A percentile compares a stretch with the other conserved stretches of the same genome.
Evolutionary conservation across 768 basidiomycete species (phyloP).

Genomic region (Mycena capillaripes): DNA sequence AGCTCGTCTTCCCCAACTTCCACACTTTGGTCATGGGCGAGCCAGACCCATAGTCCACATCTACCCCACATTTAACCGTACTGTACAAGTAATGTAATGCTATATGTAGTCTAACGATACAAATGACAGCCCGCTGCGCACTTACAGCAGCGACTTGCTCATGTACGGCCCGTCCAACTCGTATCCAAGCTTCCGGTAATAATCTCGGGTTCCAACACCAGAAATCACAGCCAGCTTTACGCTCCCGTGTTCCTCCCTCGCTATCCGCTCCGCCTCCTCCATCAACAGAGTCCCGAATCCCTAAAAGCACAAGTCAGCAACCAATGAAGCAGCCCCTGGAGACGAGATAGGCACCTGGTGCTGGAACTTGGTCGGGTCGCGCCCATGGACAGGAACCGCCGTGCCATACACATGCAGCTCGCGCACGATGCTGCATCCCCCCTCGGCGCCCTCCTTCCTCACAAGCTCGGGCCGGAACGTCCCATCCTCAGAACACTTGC

Average conservation of each 20-base stretch:
- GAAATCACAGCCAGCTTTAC: constrained; percentile 98
- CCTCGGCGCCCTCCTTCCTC: constrained; percentile 74
- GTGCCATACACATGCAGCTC: constrained; percentile 99
- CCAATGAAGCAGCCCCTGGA: neutral
- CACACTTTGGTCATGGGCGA: constrained; percentile 80
- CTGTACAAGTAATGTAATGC: constrained; percentile 24
- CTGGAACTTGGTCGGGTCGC: constrained; percentile 98
- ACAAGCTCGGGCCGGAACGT: constrained; percentile 96
- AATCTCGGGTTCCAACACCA: constrained; percentile 95
- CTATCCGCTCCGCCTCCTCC: constrained; percentile 99
- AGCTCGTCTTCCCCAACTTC: constrained; percentile 96
- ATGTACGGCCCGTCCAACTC: constrained; percentile 98
- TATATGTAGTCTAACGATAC: constrained; percentile 29
- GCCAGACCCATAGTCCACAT: constrained; percentile 23
- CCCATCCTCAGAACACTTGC: constrained; percentile 97
- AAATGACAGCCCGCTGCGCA: neutral
- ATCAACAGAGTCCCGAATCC: constrained; percentile 97
- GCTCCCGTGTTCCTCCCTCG: constrained; percentile 96
- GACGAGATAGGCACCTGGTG: constrained; percentile 74
- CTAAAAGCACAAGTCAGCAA: constrained; percentile 52
- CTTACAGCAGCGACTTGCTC: constrained; percentile 83
- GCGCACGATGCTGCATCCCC: constrained; percentile 91
- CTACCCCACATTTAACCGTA: neutral
- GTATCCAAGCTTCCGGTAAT: constrained; percentile 95
- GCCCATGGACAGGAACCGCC: constrained; percentile 95